Percentiles rank a stretch among this genome's conserved stretches.
Evolutionary conservation across 805 yeast species (phyloP).

Genomic region (Starmerella cellae): DNA sequence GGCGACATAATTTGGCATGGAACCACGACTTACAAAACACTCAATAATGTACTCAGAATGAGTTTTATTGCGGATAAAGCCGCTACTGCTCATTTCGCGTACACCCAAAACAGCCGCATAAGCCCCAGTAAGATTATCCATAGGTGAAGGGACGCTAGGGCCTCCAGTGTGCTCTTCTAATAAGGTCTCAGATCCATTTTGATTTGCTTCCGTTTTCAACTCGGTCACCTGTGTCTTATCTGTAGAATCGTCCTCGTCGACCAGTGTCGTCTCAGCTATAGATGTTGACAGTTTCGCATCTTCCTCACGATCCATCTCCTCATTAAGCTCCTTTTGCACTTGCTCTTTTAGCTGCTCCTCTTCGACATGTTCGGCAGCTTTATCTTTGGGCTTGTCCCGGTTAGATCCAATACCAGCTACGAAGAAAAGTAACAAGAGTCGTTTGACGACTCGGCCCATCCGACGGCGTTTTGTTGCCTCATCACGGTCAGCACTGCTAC

Average conservation of each 20-base stretch:
- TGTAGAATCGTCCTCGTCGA: conserved; percentile 14
- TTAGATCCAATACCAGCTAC: conserved; percentile 60
- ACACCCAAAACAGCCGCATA: conserved; percentile 62
- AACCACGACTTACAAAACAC: conserved; percentile 22
- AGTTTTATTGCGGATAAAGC: conserved; percentile 22
- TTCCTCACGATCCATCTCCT: conserved; percentile 16
- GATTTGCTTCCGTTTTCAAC: neutral
- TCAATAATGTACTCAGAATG: conserved; percentile 25
- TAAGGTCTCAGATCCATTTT: too few species aligned
- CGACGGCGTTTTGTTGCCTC: conserved; percentile 61
- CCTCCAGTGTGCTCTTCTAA: neutral
- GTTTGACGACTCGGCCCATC: conserved; percentile 45
- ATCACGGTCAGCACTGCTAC: conserved; percentile 61
- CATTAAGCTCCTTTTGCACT: conserved; percentile 16
- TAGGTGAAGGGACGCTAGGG: neutral
- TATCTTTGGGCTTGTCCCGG: conserved; percentile 31
- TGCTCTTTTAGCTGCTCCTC: neutral
- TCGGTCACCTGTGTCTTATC: neutral
- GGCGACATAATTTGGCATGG: conserved; percentile 36
- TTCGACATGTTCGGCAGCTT: neutral
- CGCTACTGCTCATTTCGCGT: conserved; percentile 25
- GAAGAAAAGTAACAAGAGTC: conserved; percentile 51
- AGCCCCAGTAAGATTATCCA: conserved; percentile 39
- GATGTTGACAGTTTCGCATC: neutral
- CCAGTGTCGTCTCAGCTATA: neutral